phyloP scores from a whole-genome alignment of 2,329 filamentous ascomycete genomes.

The Fusarium sp. region DNA sequence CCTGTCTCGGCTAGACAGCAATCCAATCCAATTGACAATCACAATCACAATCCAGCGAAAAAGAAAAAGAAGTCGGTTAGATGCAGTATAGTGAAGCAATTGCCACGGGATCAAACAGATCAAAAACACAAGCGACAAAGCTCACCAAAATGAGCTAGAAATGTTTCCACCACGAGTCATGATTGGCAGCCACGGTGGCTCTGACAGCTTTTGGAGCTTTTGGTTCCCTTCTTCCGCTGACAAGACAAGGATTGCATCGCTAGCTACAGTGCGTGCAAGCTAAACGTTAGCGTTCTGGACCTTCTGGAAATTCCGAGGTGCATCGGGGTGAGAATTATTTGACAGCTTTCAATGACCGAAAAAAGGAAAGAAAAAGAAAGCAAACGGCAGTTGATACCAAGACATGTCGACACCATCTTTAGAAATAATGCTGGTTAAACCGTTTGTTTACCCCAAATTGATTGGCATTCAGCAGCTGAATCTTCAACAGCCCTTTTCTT shows the following conservation, averaged over 20 bases:
- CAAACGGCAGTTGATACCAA: background rate
- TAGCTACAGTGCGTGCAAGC: background rate
- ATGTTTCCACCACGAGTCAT: conserved; percentile 8
- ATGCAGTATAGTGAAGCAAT: background rate
- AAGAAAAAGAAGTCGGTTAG: background rate
- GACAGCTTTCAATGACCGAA: background rate
- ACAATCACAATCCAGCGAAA: too few species aligned
- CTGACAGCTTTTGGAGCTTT: conserved; percentile 17
- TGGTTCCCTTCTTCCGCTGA: background rate
- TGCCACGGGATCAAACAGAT: background rate
- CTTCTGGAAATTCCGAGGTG: conserved; percentile 30
- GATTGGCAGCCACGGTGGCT: conserved; percentile 1
- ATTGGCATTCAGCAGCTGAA: background rate
- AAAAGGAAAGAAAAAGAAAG: background rate
- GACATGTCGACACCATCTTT: background rate
- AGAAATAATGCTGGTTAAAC: background rate
- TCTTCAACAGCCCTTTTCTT: background rate
- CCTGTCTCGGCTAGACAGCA: background rate
- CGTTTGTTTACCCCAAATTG: background rate
- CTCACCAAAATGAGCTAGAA: background rate
- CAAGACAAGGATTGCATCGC: background rate
- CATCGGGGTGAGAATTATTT: conserved; percentile 6
- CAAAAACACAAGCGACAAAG: background rate
- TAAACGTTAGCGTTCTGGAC: conserved; percentile 17
- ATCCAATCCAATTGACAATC: background rate